Base-by-base conservation (phyloP, 805 yeast genomes). In the Sugiyamaella lignohabitans region DNA sequence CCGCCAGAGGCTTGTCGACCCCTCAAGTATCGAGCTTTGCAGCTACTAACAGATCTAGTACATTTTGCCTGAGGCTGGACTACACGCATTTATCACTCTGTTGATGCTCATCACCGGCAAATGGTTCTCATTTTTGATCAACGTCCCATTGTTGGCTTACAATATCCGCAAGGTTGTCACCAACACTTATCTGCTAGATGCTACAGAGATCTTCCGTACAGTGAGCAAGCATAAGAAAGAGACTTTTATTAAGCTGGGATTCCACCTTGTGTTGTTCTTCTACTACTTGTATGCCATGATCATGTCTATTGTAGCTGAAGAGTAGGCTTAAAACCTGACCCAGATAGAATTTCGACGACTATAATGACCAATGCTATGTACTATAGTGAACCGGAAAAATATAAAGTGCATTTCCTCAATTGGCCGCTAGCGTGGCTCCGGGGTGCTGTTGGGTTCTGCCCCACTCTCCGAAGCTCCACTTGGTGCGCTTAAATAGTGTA, bases 191-290 rank as follows among this genome's bases (percentile, higher is more conserved):
- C 70, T 85, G 51, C 78, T 93, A 62, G 98, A 91, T 67, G 98
- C 98, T 49, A 91, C 98, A 36, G 98, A 93, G 70, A 93, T 91
- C 61, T 91, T 91, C 72, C 82, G 98, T 73, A 89, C 97, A 29
- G 77, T 91, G 60, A 78, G 84, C 60, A 85, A 82, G 62, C 95
- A 91, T 71, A 93, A 91, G 79, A 84, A 82, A 64, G 97, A 87
- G 69, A 75, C 87, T 45, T 91, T 89, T 63, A 66, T 84, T 66
- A 93, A 93, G 69, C 76, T 93, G 59, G 96, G 93, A 5, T 87
- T 87, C 78, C 89, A 87, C 67, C 74, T 93, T 59, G 69, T 88
- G 61, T 73, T 91, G 82, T 93, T 91, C 78, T 93, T 93, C 82
- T 89, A 76, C 76, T 89, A 88, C 76, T 76, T 91, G 62, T 91